Conservation (phyloP, 2,329 filamentous ascomycete genomes). For the Thelonectria blattea region DNA sequence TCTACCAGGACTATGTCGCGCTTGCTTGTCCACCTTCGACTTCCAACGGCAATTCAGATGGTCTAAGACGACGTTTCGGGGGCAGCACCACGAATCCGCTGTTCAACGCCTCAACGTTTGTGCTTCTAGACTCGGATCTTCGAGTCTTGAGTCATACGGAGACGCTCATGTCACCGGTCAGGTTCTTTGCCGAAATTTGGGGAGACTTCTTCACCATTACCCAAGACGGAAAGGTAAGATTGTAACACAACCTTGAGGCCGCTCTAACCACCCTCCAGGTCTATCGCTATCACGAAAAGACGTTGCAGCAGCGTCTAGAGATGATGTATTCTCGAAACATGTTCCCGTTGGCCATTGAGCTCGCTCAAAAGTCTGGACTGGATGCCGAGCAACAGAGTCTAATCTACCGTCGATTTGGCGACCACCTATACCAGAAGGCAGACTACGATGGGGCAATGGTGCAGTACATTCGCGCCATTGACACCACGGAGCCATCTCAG, state of each 20-base stretch:
- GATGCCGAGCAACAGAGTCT: constrained; percentile 82
- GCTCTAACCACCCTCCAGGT: constrained; percentile 59
- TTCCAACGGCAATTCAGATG: constrained; percentile 63
- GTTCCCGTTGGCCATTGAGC: constrained; percentile 87
- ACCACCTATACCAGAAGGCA: constrained; percentile 91
- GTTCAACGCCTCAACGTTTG: constrained; percentile 87
- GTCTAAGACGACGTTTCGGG: constrained; percentile 74
- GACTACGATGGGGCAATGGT: constrained; percentile 99
- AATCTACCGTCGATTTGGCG: constrained; percentile 92
- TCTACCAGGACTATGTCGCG: constrained; percentile 85
- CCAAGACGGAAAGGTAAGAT: constrained; percentile 82
- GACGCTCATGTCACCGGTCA: constrained; percentile 79
- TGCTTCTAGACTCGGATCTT: constrained; percentile 88
- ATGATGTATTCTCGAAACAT: constrained; percentile 94
- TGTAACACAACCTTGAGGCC: fast-evolving
- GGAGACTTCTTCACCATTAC: constrained; percentile 89
- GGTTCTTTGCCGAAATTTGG: constrained; percentile 85
- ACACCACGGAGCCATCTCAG: constrained; percentile 94
- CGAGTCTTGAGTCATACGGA: constrained; percentile 91
- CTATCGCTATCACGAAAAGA: constrained; percentile 87
- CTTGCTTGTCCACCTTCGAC: constrained; percentile 77
- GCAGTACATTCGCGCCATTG: constrained; percentile 94
- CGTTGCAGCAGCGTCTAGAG: constrained; percentile 87
- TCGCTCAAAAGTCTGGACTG: constrained; percentile 88
- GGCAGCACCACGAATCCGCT: constrained; percentile 72